Base-by-base conservation (phyloP, 169 alveolate species). In the Neospora caninum region DNA sequence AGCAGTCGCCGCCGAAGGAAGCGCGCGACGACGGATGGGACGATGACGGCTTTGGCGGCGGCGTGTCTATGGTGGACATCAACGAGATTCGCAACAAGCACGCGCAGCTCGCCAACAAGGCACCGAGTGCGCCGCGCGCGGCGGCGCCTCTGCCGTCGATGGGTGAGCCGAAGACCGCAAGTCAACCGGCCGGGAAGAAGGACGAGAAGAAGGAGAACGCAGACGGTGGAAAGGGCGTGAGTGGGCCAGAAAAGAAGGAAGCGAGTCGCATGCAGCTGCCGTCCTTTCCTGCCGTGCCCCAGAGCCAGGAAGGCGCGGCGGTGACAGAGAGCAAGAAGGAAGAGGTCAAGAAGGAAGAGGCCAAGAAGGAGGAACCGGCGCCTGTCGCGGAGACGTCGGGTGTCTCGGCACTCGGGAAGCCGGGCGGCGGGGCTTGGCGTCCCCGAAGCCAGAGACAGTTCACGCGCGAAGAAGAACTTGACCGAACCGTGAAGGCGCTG, bases 401-500 rank as follows among this genome's bases (percentile, higher is more conserved):
- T 31, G 41, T 42, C 20, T 36, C 69, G 67, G 31, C 80, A 93
- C 92, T 73, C 73, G 34, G 84, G 27, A 54, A 64, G n/a, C n/a
- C 20, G 73, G 73, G 73, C n/a, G 73, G 80, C 84, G 91, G 92
- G n/a, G 49, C 87, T 22, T 94, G 96, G 96, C 53, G 93, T 4
- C 93, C 96, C 18, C 94, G 96, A 4, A 39, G 67, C 54, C 94
- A 80, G 83, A 53, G 92, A 25, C 88, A 41, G 42, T n/a, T 80
- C 10, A 42, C 89, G 39, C 88, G 94, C 2, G 94, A 91, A n/a
- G 92, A 93, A 42, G 95, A 80, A 29, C 34, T 97, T 86, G 95
- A 95, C 93, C 92, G 99, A 64, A 96, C 96, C 42, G 97, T 97
- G 83, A 97, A 98, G 91, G 96, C 98, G 38, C 94, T 97, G 80